Percentiles rank a stretch among this genome's conserved stretches.
Conservation (phyloP, 495 filamentous ascomycete species). For the Cladorrhinum samala region DNA sequence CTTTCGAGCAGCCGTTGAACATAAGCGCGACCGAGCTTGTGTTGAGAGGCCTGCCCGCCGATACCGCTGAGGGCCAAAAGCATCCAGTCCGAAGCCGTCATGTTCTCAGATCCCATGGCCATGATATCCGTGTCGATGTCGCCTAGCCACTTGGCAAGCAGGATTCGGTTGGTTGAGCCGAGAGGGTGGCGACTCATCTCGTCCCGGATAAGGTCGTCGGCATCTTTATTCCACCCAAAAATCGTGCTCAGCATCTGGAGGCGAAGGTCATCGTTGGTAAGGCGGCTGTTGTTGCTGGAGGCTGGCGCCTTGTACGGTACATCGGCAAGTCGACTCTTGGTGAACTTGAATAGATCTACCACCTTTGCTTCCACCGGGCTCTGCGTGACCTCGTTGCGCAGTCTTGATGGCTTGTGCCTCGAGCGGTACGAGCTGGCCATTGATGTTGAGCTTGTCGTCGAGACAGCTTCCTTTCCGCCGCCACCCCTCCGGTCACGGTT, state of each 20-base stretch:
- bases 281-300: conserved; percentile 51
- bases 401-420: conserved; percentile 56
- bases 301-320: conserved; percentile 67
- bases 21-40: conserved; percentile 86
- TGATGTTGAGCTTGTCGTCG: conserved; percentile 54
- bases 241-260: conserved; percentile 89
- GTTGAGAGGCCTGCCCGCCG: conserved; percentile 68
- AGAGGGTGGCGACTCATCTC: conserved; percentile 71
- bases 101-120: conserved; percentile 70
- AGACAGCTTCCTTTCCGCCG: conserved; percentile 49
- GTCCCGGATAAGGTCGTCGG: conserved; percentile 75
- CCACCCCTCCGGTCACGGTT: conserved; percentile 27
- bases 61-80: conserved; percentile 87
- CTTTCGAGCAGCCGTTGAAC: conserved; percentile 85
- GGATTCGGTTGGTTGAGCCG: conserved; percentile 67
- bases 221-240: conserved; percentile 90
- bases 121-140: conserved; percentile 78
- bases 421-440: conserved; percentile 57
- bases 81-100: conserved; percentile 95
- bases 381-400: conserved; percentile 73
- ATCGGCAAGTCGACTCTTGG: conserved; percentile 63
- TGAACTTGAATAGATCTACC: conserved; percentile 65
- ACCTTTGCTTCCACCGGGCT: conserved; percentile 56
- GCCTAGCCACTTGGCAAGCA: conserved; percentile 87
- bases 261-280: conserved; percentile 80